Evolutionary conservation across 176 grass and related monocot species (phyloP).

Genomic region (Oropetium thomaeum): DNA sequence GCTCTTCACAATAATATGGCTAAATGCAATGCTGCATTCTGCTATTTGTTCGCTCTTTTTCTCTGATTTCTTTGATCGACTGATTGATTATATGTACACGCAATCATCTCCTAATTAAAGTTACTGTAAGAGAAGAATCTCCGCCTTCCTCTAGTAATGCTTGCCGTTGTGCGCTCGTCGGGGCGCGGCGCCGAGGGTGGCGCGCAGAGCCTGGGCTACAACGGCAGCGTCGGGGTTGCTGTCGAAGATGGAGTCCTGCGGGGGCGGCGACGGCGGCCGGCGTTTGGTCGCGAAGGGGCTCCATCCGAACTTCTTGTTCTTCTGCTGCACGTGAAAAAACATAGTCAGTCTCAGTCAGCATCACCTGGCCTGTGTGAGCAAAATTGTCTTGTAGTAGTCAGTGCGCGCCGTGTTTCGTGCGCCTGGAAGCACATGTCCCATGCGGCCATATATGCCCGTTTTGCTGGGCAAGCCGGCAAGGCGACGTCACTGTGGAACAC

Average conservation of each 20-base stretch:
- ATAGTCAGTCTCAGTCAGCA: not conserved
- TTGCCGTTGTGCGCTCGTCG: constrained; percentile 37
- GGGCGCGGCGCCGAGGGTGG: constrained; percentile 25
- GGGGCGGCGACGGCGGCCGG: constrained; percentile 23
- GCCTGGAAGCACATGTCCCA: constrained; percentile 3
- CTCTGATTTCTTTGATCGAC: constrained; percentile 20
- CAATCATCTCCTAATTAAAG: constrained; percentile 23
- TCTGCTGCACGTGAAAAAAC: constrained; percentile 29
- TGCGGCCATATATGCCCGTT: no score
- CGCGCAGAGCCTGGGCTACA: constrained; percentile 17
- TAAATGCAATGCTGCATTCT: constrained; percentile 24
- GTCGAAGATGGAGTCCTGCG: constrained; percentile 33
- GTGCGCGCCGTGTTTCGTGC: constrained; percentile 25
- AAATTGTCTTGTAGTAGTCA: constrained; percentile 7
- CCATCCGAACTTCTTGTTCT: constrained; percentile 49
- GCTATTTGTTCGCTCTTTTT: constrained; percentile 4
- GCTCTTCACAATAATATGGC: constrained; percentile 34
- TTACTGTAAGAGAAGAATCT: not conserved
- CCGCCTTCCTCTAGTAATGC: constrained; percentile 32
- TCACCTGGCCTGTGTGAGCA: no score
- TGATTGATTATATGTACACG: constrained; percentile 35
- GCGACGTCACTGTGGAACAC: not conserved
- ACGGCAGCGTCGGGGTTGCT: constrained; percentile 38
- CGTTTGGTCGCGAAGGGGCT: constrained; percentile 48
- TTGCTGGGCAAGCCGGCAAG: constrained; percentile 29